Percentiles rank a stretch among this genome's conserved stretches.
Evolutionary conservation across 805 yeast genomes (phyloP).

Genomic region (Pichia californica): DNA sequence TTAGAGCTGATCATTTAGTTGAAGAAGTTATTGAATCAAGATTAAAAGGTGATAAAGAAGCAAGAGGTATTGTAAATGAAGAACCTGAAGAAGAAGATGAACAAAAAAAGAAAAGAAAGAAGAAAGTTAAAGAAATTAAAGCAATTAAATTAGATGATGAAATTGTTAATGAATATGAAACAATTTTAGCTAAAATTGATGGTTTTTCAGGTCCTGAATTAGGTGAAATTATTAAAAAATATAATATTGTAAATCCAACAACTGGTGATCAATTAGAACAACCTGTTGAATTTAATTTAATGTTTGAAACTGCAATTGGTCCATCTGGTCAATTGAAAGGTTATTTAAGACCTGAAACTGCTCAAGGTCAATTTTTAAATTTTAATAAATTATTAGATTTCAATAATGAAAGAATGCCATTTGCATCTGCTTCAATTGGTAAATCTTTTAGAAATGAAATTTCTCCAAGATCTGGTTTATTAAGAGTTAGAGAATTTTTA

Average conservation of each 20-base stretch:
- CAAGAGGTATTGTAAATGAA: constrained; percentile 75
- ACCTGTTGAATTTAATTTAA: constrained; percentile 92
- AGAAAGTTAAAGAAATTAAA: constrained; percentile 93
- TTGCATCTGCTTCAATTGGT: constrained; percentile 99
- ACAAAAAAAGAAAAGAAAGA: constrained; percentile 85
- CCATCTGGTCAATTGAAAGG: constrained; percentile 97
- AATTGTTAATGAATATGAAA: constrained; percentile 74
- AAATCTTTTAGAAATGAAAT: constrained; percentile 98
- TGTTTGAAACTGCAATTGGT: constrained; percentile 99
- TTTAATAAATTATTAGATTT: constrained; percentile 88
- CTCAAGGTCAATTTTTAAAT: constrained; percentile 98
- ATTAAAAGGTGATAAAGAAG: constrained; percentile 94
- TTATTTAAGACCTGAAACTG: constrained; percentile 96
- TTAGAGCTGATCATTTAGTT: constrained; percentile 96
- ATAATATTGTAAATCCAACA: constrained; percentile 85
- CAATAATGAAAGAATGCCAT: constrained; percentile 96
- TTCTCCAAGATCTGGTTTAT: constrained; percentile 94
- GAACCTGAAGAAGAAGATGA: constrained; percentile 63
- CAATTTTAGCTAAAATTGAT: constrained; percentile 86
- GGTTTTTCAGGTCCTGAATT: constrained; percentile 90
- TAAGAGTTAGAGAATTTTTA: constrained; percentile 96
- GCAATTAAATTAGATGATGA: constrained; percentile 80
- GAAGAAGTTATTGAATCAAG: constrained; percentile 97
- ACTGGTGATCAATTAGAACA: constrained; percentile 81
- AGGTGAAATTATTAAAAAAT: constrained; percentile 79